Evolutionary conservation across 2,329 filamentous ascomycete genomes (phyloP).

Genomic region (Aspergillus ruber): DNA sequence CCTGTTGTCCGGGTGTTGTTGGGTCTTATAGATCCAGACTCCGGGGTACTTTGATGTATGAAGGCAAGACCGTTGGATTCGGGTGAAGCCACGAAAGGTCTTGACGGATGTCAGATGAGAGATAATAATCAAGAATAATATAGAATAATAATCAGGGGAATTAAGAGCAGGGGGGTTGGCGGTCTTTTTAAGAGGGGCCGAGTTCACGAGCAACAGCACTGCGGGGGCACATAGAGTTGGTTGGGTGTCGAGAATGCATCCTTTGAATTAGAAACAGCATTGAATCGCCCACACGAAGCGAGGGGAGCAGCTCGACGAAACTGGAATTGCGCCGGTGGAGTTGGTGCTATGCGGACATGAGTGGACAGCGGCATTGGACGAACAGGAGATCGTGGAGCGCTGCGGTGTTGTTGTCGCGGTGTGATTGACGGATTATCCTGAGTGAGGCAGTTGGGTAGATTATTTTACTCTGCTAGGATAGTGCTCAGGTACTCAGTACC

Average conservation of each 20-base stretch:
- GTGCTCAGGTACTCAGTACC: too few species aligned
- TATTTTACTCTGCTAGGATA: too few species aligned
- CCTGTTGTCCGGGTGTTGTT: background rate
- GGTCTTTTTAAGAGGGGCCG: conserved; percentile 9
- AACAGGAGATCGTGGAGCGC: conserved; percentile 1
- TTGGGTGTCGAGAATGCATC: background rate
- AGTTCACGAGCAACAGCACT: conserved; percentile 12
- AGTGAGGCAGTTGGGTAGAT: too few species aligned
- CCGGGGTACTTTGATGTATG: background rate
- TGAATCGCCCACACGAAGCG: too few species aligned
- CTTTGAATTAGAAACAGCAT: background rate
- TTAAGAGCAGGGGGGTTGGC: background rate
- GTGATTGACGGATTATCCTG: conserved; percentile 15
- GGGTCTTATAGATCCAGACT: too few species aligned
- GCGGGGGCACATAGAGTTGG: conserved; percentile 3
- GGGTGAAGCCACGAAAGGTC: conserved; percentile 1
- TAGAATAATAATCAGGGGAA: background rate
- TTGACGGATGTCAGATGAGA: conserved; percentile 1
- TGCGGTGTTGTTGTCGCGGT: conserved; percentile 14
- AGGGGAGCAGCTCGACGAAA: too few species aligned
- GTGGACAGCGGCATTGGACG: background rate
- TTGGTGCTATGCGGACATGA: too few species aligned
- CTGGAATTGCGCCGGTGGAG: too few species aligned
- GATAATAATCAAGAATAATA: conserved; percentile 1
- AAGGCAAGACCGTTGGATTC: background rate